Conservation (phyloP, 805 yeast genomes). For the Sugiyamaella chiloensis region DNA sequence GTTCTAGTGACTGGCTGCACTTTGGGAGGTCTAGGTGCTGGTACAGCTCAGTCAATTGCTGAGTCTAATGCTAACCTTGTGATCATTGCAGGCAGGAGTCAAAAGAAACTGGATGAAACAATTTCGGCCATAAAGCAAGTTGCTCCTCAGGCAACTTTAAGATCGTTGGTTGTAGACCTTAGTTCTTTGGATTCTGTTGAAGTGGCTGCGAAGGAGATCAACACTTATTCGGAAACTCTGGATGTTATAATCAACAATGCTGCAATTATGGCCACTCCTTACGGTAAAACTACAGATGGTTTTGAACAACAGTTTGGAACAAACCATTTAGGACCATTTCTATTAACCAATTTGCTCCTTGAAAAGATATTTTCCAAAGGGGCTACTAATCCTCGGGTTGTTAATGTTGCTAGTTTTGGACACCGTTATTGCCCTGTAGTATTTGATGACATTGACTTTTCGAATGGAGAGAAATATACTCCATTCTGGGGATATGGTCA, state of each 20-base stretch:
- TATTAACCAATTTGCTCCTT: conserved; percentile 48
- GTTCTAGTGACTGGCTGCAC: conserved; percentile 17
- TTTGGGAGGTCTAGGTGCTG: conserved; percentile 20
- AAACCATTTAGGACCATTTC: conserved; percentile 70
- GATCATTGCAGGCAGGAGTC: conserved; percentile 13
- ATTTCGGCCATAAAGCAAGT: conserved; percentile 10
- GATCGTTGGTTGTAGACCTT: conserved; percentile 17
- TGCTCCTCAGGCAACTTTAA: conserved; percentile 7
- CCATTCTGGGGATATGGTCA: conserved; percentile 9
- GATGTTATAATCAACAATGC: conserved; percentile 74
- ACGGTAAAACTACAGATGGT: conserved; percentile 57
- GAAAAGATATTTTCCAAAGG: not conserved
- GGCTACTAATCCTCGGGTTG: conserved; percentile 9
- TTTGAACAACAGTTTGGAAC: conserved; percentile 81
- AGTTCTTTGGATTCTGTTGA: conserved; percentile 15
- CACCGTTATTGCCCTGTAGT: conserved; percentile 14
- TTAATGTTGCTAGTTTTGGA: conserved; percentile 9
- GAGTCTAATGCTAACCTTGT: conserved; percentile 10
- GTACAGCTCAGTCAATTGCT: conserved; percentile 12
- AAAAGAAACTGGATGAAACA: conserved; percentile 9
- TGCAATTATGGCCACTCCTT: conserved; percentile 77
- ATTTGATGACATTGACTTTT: conserved; percentile 11
- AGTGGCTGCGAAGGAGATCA: conserved; percentile 18
- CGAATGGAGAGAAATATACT: conserved; percentile 11
- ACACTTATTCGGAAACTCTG: conserved; percentile 31